Evolutionary conservation across 1,284 basidiomycete species (phyloP).

Genomic region (Grifola frondosa): DNA sequence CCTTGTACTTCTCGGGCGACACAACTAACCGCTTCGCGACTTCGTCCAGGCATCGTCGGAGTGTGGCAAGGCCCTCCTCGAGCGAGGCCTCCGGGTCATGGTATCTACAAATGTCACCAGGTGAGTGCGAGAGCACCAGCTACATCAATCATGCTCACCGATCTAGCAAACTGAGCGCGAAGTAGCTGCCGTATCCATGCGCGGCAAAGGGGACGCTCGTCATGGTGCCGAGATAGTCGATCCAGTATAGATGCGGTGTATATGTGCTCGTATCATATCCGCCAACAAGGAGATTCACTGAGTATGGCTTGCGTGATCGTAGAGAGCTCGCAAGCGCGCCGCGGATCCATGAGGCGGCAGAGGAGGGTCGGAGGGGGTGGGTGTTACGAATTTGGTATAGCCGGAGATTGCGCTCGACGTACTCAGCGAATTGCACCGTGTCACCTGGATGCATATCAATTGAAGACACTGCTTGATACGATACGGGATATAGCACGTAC

Average conservation of each 20-base stretch:
- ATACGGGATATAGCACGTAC: conserved; percentile 40
- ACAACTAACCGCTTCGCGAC: conserved; percentile 85
- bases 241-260: conserved; percentile 87
- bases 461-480: neutral
- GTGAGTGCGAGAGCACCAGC: neutral
- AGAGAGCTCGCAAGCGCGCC: conserved; percentile 87
- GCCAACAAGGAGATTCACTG: conserved; percentile 91
- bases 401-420: conserved; percentile 91
- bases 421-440: conserved; percentile 97
- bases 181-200: conserved; percentile 94
- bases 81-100: conserved; percentile 82
- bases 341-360: conserved; percentile 94
- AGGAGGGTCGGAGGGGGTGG: conserved; percentile 84
- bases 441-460: conserved; percentile 64
- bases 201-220: conserved; percentile 90
- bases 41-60: conserved; percentile 88
- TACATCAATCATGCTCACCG: conserved; percentile 48
- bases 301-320: conserved; percentile 85
- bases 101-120: conserved; percentile 48
- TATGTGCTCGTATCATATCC: conserved; percentile 80
- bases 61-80: conserved; percentile 82
- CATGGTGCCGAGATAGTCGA: conserved; percentile 93
- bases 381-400: conserved; percentile 95
- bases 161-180: conserved; percentile 90
- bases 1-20: conserved; percentile 80